Conservation (phyloP, 1,139 yeast species). For the Williopsis jadinii region DNA sequence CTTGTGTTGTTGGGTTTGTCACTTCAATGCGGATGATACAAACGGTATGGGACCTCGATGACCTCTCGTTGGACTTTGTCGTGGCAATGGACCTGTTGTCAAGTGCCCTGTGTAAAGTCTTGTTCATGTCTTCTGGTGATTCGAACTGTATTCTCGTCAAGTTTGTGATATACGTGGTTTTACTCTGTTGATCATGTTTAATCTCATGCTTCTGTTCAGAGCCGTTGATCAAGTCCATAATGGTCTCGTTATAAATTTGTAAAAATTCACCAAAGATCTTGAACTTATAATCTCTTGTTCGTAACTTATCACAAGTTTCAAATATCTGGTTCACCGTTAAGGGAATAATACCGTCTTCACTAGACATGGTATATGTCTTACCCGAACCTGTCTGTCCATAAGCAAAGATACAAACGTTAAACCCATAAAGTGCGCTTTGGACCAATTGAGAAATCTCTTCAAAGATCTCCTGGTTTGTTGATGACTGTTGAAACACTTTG, state of each 20-base stretch:
- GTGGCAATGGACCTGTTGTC: conserved; percentile 72
- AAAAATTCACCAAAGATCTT: conserved; percentile 68
- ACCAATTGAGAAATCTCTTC: conserved; percentile 82
- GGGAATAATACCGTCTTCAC: conserved; percentile 75
- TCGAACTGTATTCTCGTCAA: conserved; percentile 43
- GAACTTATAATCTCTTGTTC: conserved; percentile 58
- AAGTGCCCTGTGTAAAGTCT: conserved; percentile 47
- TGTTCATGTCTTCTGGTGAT: conserved; percentile 43
- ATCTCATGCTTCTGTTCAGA: conserved; percentile 50
- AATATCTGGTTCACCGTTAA: conserved; percentile 70
- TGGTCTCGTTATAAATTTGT: conserved; percentile 82
- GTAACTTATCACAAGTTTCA: conserved; percentile 42
- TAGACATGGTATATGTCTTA: conserved; percentile 87
- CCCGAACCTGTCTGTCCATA: conserved; percentile 99
- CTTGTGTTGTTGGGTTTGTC: conserved; percentile 41
- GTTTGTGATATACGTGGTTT: conserved; percentile 55
- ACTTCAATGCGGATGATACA: conserved; percentile 63
- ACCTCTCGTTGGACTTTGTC: conserved; percentile 73
- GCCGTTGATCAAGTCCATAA: conserved; percentile 56
- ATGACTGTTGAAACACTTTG: conserved; percentile 54
- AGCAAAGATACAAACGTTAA: conserved; percentile 89
- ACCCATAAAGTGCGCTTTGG: conserved; percentile 87
- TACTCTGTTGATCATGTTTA: conserved; percentile 53
- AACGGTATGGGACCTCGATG: conserved; percentile 69
- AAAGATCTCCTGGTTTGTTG: conserved; percentile 59